phyloP scores from a whole-genome alignment of 805 yeast species.

The Peterozyma xylosa region DNA sequence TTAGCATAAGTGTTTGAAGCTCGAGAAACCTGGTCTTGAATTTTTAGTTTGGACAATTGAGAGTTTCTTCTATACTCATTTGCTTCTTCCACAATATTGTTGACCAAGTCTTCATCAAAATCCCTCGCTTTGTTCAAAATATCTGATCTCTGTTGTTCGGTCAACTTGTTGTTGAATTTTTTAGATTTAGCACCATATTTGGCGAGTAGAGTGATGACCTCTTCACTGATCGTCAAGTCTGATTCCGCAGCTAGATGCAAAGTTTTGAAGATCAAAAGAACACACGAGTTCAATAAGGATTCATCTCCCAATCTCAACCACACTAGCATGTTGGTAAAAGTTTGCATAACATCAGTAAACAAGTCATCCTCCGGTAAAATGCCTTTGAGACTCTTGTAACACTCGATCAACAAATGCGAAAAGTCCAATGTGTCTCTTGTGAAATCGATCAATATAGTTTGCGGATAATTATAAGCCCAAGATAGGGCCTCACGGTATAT shows the following conservation, averaged over 20 bases:
- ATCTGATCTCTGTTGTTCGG: slow-evolving; percentile 57
- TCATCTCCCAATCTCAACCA: slow-evolving; percentile 83
- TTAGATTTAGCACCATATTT: slow-evolving; percentile 61
- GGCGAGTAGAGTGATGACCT: slow-evolving; percentile 48
- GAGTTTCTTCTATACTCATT: slow-evolving; percentile 23
- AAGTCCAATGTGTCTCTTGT: slow-evolving; percentile 82
- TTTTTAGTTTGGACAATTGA: not conserved
- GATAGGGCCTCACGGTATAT: slow-evolving; percentile 57
- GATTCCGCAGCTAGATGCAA: slow-evolving; percentile 57
- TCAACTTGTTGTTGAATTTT: slow-evolving; percentile 61
- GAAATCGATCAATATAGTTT: slow-evolving; percentile 60
- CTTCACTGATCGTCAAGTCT: slow-evolving; percentile 40
- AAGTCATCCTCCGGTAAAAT: slow-evolving; percentile 27
- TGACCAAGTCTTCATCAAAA: slow-evolving; percentile 48
- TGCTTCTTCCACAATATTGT: slow-evolving; percentile 35
- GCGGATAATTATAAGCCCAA: slow-evolving; percentile 68
- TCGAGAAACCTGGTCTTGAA: not conserved
- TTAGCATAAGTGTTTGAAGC: not conserved
- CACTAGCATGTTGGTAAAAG: slow-evolving; percentile 60
- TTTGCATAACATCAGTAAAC: slow-evolving; percentile 47
- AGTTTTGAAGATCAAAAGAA: slow-evolving; percentile 56
- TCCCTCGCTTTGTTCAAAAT: slow-evolving; percentile 54
- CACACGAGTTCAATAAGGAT: slow-evolving; percentile 67
- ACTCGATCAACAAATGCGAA: slow-evolving; percentile 59
- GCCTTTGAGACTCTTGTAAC: slow-evolving; percentile 44